phyloP scores from a whole-genome alignment of 331 rosid species.

The Rhamnella rubrinervis region DNA sequence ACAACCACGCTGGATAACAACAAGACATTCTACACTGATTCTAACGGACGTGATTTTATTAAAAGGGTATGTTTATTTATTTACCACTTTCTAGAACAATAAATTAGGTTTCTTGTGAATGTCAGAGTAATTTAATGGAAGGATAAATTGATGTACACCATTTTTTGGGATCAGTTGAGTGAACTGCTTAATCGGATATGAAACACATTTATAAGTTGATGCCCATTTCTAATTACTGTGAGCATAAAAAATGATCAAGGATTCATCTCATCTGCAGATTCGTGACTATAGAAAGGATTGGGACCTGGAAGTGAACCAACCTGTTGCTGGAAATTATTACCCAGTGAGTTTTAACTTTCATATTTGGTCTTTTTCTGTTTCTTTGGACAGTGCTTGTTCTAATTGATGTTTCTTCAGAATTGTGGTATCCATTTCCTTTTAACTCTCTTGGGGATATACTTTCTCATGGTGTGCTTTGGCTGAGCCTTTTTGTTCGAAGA shows the following conservation, averaged over 20 bases:
- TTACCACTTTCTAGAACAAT: constrained; percentile 5
- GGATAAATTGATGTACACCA: constrained; percentile 11
- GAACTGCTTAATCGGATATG: background rate
- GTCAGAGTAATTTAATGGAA: background rate
- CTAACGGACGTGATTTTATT: constrained; percentile 53
- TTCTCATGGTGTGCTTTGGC: too few species aligned
- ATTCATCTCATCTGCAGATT: constrained; percentile 39
- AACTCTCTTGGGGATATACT: background rate
- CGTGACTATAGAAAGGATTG: constrained; percentile 58
- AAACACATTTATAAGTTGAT: constrained; percentile 8
- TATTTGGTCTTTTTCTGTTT: background rate
- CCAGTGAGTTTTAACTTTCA: constrained; percentile 35
- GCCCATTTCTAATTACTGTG: background rate
- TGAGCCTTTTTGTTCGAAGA: too few species aligned
- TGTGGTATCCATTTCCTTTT: background rate
- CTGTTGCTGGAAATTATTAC: constrained; percentile 61
- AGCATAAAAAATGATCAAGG: constrained; percentile 20
- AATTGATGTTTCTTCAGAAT: background rate
- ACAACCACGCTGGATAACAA: constrained; percentile 36
- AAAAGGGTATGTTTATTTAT: constrained; percentile 38
- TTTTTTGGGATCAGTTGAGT: constrained; percentile 4
- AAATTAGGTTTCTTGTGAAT: constrained; percentile 5
- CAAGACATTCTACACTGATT: constrained; percentile 51
- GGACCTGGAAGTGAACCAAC: constrained; percentile 60
- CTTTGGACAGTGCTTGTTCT: background rate